Evolutionary conservation across 495 filamentous ascomycete genomes (phyloP).

Genomic region (Chaetomium tenue): DNA sequence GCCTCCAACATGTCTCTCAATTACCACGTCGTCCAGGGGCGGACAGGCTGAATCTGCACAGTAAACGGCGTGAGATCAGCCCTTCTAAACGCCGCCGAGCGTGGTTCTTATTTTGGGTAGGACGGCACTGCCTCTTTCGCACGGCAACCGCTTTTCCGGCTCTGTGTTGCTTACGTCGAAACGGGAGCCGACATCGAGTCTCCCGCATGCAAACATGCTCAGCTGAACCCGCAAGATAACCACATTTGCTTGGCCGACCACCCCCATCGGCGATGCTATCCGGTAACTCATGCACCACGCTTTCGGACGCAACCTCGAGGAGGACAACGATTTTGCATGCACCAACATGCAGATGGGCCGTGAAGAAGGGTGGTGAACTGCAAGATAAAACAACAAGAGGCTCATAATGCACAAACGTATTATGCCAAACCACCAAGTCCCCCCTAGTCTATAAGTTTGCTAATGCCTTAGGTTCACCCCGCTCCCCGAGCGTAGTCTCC

Average conservation of each 20-base stretch:
- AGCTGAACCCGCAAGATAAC: not conserved
- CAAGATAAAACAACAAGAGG: not conserved
- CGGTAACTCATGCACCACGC: not conserved
- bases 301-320: too few relatives aligned
- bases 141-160: not conserved
- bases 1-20: not conserved
- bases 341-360: not conserved
- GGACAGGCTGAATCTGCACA: too few relatives aligned
- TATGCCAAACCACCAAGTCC: constrained; percentile 32
- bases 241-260: not conserved
- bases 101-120: not conserved
- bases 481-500: constrained; percentile 1
- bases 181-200: not conserved
- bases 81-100: too few relatives aligned
- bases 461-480: not conserved
- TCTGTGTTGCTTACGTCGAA: not conserved
- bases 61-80: too few relatives aligned
- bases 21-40: too few relatives aligned
- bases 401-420: constrained; percentile 22
- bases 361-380: not conserved
- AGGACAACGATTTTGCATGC: not conserved
- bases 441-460: constrained; percentile 32
- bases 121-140: not conserved
- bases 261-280: not conserved
- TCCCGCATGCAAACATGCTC: not conserved